These are phyloP conservation scores for Rhododendron ovatum DNA, from an alignment of 148 eudicot species.

Conservation along the genomic window DNA sequence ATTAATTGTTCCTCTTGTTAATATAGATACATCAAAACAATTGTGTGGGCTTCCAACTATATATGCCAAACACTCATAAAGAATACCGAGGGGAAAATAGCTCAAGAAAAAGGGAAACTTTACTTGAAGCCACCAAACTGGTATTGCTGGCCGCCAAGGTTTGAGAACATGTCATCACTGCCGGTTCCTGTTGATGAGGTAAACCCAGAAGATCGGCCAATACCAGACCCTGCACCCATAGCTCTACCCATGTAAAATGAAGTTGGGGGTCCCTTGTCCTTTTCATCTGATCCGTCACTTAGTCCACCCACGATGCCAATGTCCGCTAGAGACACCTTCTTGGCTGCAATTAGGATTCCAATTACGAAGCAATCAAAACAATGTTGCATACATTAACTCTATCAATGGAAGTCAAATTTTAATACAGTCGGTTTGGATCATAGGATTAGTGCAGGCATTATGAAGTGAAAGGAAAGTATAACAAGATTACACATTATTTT, in stretches of 20 bases:
- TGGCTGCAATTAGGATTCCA: constrained; percentile 51
- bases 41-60: background rate
- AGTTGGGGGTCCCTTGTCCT: constrained; percentile 55
- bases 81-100: background rate
- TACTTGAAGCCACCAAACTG: constrained; percentile 48
- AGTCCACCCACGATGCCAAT: constrained; percentile 79
- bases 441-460: background rate
- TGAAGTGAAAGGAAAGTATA: background rate
- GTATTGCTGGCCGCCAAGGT: constrained; percentile 36
- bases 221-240: constrained; percentile 62
- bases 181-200: constrained; percentile 32
- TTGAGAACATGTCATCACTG: constrained; percentile 52
- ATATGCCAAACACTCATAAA: background rate
- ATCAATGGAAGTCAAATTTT: background rate
- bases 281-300: constrained; percentile 57
- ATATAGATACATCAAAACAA: background rate
- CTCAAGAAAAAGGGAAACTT: background rate
- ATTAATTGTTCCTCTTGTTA: background rate
- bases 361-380: background rate
- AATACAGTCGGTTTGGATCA: background rate
- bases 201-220: constrained; percentile 42
- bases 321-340: constrained; percentile 77
- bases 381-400: background rate
- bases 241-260: constrained; percentile 71
- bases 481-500: background rate